phyloP scores from a whole-genome alignment of 2,329 filamentous ascomycete genomes.

The Delphinella strobiligena region DNA sequence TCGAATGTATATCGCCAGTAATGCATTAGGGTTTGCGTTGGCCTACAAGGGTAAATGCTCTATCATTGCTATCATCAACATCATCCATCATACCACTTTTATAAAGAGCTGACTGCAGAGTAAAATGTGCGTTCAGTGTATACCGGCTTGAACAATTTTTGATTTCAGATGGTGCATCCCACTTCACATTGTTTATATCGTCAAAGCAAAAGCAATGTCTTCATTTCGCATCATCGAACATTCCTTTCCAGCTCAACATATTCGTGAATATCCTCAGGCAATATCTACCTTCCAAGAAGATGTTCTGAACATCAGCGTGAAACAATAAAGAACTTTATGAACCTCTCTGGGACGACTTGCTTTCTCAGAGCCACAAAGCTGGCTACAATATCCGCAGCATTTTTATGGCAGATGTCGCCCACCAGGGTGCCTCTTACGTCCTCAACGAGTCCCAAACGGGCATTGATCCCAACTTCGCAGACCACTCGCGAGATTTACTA shows the following conservation, averaged over 20 bases:
- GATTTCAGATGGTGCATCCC: too few relatives aligned
- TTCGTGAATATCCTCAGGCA: conserved; percentile 68
- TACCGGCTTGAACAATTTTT: too few relatives aligned
- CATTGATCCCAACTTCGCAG: conserved; percentile 80
- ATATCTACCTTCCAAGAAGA: conserved; percentile 65
- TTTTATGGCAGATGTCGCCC: conserved; percentile 79
- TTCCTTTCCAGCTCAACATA: conserved; percentile 59
- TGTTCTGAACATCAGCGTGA: conserved; percentile 60
- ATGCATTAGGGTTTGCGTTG: too few relatives aligned
- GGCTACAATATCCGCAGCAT: conserved; percentile 66
- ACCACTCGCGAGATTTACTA: conserved; percentile 73
- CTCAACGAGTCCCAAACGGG: conserved; percentile 67
- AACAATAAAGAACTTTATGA: conserved; percentile 97
- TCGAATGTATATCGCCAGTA: too few relatives aligned
- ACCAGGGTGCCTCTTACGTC: conserved; percentile 67
- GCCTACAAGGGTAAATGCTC: too few relatives aligned
- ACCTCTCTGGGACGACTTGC: conserved; percentile 76
- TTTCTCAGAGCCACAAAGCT: conserved; percentile 31
- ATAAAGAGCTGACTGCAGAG: too few relatives aligned
- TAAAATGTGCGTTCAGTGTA: too few relatives aligned
- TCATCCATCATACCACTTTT: too few relatives aligned
- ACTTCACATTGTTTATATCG: too few relatives aligned
- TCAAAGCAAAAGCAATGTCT: background rate
- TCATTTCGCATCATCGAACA: conserved; percentile 40
- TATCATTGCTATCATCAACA: too few relatives aligned